Conservation (phyloP, 2,329 filamentous ascomycete species). For the Trichoderma sp. region DNA sequence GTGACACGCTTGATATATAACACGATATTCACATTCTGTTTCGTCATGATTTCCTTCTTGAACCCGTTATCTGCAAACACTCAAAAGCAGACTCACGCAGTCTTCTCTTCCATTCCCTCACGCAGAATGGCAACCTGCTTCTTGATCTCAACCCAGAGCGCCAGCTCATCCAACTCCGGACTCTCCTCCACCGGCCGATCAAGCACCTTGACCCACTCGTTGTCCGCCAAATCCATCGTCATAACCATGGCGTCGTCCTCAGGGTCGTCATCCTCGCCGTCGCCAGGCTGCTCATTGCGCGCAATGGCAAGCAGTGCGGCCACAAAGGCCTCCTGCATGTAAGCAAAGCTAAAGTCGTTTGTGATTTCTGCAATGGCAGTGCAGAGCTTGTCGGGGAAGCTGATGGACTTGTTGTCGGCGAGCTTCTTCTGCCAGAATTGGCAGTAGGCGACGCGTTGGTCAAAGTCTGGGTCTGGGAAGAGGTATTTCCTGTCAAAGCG, state of each 20-base stretch:
- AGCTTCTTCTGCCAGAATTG: slow-evolving; percentile 62
- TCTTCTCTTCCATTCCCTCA: slow-evolving; percentile 53
- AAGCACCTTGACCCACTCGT: slow-evolving; percentile 40
- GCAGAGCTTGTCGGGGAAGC: slow-evolving; percentile 55
- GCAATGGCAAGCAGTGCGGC: slow-evolving; percentile 61
- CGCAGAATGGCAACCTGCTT: slow-evolving; percentile 60
- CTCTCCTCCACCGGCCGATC: slow-evolving; percentile 31
- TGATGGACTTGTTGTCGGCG: slow-evolving; percentile 52
- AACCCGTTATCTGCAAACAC: neutral
- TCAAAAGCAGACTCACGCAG: neutral
- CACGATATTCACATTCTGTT: neutral
- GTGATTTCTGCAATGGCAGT: slow-evolving; percentile 61
- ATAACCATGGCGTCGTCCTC: slow-evolving; percentile 17
- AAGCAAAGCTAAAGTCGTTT: slow-evolving; percentile 65
- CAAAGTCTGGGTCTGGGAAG: slow-evolving; percentile 56
- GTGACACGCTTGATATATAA: neutral
- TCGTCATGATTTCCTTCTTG: neutral
- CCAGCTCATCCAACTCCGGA: slow-evolving; percentile 47
- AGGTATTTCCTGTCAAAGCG: slow-evolving; percentile 67
- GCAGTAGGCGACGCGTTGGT: slow-evolving; percentile 58
- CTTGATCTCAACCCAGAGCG: slow-evolving; percentile 62
- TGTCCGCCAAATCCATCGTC: slow-evolving; percentile 34
- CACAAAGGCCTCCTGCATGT: slow-evolving; percentile 68
- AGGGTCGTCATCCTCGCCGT: slow-evolving; percentile 25
- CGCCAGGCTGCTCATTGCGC: slow-evolving; percentile 27